Evolutionary conservation across 2,329 filamentous ascomycete species (phyloP).

Genomic region (Paraphoma chrysanthemicola): DNA sequence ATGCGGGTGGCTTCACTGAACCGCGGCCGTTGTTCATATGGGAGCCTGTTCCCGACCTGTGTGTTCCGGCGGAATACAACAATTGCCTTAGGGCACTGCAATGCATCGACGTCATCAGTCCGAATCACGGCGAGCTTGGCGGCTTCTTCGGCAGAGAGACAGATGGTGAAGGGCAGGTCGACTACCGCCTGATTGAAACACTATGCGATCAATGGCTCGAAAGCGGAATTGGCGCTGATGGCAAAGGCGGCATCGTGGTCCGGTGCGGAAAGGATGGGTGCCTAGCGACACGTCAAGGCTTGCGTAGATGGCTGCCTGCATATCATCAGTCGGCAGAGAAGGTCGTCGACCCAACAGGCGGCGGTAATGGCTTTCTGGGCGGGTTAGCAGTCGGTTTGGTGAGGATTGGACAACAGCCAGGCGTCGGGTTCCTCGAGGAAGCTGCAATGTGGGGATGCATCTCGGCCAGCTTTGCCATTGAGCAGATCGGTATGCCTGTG

Average conservation of each 20-base stretch:
- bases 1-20: conserved; percentile 21
- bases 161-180: conserved; percentile 42
- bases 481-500: conserved; percentile 85
- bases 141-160: conserved; percentile 72
- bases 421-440: conserved; percentile 62
- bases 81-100: conserved; percentile 61
- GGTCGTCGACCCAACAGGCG: conserved; percentile 92
- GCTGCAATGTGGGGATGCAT: conserved; percentile 81
- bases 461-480: conserved; percentile 90
- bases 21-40: conserved; percentile 77
- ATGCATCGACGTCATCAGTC: conserved; percentile 68
- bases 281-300: conserved; percentile 53
- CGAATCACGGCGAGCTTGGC: conserved; percentile 90
- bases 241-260: conserved; percentile 67
- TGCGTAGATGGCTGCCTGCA: conserved; percentile 74
- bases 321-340: conserved; percentile 65
- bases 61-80: conserved; percentile 69
- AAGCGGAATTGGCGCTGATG: conserved; percentile 43
- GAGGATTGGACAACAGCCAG: conserved; percentile 56
- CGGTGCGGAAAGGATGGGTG: conserved; percentile 76
- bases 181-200: conserved; percentile 49
- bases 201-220: conserved; percentile 49
- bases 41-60: conserved; percentile 94
- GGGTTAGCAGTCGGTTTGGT: conserved; percentile 65
- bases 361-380: conserved; percentile 87